phyloP scores from a whole-genome alignment of 306 rosid species.

The Rosa rugosa region DNA sequence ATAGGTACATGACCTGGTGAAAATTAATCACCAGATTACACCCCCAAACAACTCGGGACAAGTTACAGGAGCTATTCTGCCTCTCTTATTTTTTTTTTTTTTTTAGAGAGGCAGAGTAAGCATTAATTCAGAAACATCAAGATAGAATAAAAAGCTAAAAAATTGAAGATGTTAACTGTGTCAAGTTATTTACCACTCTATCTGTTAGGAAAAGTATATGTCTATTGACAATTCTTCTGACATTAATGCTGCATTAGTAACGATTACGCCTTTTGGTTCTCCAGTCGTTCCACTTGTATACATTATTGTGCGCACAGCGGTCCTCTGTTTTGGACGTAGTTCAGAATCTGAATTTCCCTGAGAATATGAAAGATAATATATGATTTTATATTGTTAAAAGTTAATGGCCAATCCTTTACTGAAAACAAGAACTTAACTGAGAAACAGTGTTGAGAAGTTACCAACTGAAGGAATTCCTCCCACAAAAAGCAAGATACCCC shows the following conservation, averaged over 20 bases:
- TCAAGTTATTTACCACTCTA: slow-evolving; percentile 50
- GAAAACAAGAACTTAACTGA: too few species aligned
- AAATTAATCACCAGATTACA: background rate
- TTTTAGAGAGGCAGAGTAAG: background rate
- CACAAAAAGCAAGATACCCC: too few species aligned
- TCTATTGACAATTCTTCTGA: background rate
- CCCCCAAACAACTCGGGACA: background rate
- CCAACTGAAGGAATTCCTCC: too few species aligned
- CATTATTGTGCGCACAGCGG: slow-evolving; percentile 45
- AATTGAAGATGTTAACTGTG: background rate
- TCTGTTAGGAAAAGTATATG: slow-evolving; percentile 61
- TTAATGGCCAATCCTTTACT: too few species aligned
- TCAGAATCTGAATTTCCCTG: too few species aligned
- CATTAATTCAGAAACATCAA: background rate
- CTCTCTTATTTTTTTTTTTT: background rate
- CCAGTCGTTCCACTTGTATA: slow-evolving; percentile 13
- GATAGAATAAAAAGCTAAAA: background rate
- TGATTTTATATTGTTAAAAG: too few species aligned
- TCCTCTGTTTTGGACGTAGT: too few species aligned
- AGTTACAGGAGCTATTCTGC: background rate
- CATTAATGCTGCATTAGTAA: too few species aligned
- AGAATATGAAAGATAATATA: too few species aligned
- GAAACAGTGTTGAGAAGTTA: too few species aligned
- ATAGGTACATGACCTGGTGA: background rate
- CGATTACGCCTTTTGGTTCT: too few species aligned